A percentile compares a stretch with the other conserved stretches of the same genome.
Conservation (phyloP, 495 filamentous ascomycete genomes). For the Mytilinidion resinicola region DNA sequence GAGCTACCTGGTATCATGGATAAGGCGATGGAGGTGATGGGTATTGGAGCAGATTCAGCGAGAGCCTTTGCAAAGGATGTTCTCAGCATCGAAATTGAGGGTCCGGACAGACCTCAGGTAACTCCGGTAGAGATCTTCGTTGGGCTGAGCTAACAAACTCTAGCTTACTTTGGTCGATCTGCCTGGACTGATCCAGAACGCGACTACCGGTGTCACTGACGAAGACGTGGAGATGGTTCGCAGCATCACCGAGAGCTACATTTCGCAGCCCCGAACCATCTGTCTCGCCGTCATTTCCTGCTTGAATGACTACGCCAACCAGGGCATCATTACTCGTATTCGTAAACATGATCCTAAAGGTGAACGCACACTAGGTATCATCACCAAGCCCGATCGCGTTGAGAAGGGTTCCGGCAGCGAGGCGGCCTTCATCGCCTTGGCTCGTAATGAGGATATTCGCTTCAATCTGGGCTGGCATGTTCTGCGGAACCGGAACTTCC, state of each 20-base stretch:
- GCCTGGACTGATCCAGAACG: conserved; percentile 21
- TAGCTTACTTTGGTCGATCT: conserved; percentile 34
- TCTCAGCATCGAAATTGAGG: conserved; percentile 54
- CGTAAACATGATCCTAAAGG: conserved; percentile 23
- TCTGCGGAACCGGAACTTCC: conserved; percentile 27
- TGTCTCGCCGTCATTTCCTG: conserved; percentile 33
- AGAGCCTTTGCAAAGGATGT: conserved; percentile 52
- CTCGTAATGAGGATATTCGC: conserved; percentile 19
- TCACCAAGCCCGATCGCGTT: conserved; percentile 36
- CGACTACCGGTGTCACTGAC: conserved; percentile 14
- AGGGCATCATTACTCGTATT: conserved; percentile 22
- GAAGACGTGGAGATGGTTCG: conserved; percentile 25
- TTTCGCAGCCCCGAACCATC: conserved; percentile 24
- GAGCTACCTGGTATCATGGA: neutral
- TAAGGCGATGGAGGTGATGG: conserved; percentile 8
- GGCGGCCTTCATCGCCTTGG: conserved; percentile 18
- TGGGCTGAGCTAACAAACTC: too few species aligned
- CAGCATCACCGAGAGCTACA: conserved; percentile 23
- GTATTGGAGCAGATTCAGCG: neutral
- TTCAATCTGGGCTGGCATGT: conserved; percentile 34
- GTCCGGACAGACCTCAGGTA: conserved; percentile 52
- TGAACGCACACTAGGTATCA: conserved; percentile 32
- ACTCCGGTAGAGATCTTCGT: too few species aligned
- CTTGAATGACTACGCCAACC: conserved; percentile 28
- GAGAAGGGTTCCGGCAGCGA: conserved; percentile 26